A percentile compares a stretch with the other conserved stretches of the same genome.
These are phyloP conservation scores for Zelonia costaricensis DNA, from an alignment of 208 protist species.

Conservation along the genomic window DNA sequence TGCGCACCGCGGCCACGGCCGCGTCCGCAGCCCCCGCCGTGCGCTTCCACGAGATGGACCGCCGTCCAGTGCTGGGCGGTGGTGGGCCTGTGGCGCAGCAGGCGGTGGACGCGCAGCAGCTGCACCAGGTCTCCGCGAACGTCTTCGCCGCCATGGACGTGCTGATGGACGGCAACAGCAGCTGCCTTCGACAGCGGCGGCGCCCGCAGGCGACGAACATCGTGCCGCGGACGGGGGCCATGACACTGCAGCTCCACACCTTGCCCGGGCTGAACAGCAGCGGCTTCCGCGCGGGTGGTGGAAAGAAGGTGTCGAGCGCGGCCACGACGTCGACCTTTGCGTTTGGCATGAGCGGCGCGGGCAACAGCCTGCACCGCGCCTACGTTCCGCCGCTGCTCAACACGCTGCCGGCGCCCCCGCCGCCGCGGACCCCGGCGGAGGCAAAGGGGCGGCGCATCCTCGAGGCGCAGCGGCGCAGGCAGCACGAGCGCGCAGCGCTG, in stretches of 20 bases:
- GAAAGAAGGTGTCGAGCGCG: too few relatives aligned
- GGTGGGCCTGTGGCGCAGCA: constrained; percentile 18
- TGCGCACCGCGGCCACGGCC: background rate
- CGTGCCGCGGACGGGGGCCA: too few relatives aligned
- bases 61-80: constrained; percentile 8
- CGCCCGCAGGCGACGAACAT: background rate
- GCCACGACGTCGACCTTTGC: constrained; percentile 7
- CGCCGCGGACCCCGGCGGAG: constrained; percentile 18
- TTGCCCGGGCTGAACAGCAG: background rate
- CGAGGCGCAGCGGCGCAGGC: constrained; percentile 11
- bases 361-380: background rate
- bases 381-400: background rate
- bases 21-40: background rate
- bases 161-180: constrained; percentile 75
- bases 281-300: background rate
- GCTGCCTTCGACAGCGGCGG: constrained; percentile 47
- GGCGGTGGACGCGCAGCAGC: constrained; percentile 20
- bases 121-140: constrained; percentile 15
- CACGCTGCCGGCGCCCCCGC: constrained; percentile 4
- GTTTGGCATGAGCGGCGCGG: constrained; percentile 1
- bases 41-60: constrained; percentile 24
- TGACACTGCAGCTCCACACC: background rate
- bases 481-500: background rate
- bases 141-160: constrained; percentile 62
- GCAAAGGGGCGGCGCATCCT: constrained; percentile 27